These are phyloP conservation scores for Gnaphalium uliginosum DNA, from an alignment of 129 eudicot genomes.

Conservation along the genomic window DNA sequence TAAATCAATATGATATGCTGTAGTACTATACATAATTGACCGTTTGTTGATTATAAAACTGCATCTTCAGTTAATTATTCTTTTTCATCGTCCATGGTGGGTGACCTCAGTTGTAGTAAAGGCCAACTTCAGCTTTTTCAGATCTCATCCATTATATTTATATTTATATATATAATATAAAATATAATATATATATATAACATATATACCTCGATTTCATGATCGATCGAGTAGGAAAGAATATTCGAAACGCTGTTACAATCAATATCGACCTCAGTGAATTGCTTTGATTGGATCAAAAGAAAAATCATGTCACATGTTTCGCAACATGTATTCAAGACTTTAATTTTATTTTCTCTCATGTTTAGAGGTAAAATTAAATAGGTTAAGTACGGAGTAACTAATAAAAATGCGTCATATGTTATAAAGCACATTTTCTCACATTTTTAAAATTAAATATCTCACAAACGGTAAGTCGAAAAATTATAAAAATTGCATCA, in stretches of 20 bases:
- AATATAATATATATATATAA: too few relatives aligned
- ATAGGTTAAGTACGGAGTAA: not conserved
- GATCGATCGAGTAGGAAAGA: not conserved
- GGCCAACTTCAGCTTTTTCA: slow-evolving; percentile 33
- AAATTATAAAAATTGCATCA: too few relatives aligned
- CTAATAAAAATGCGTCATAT: too few relatives aligned
- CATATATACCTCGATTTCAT: slow-evolving; percentile 12
- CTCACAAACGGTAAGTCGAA: too few relatives aligned
- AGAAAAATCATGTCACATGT: slow-evolving; percentile 37
- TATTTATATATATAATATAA: too few relatives aligned
- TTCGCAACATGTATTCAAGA: slow-evolving; percentile 29
- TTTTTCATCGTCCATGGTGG: slow-evolving; percentile 15
- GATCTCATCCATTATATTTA: slow-evolving; percentile 22
- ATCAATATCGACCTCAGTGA: not conserved
- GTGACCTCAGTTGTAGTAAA: slow-evolving; percentile 30
- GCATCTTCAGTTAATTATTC: slow-evolving; percentile 6
- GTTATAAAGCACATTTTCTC: too few relatives aligned
- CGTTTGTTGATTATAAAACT: not conserved
- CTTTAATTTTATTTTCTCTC: not conserved
- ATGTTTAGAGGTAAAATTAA: slow-evolving; percentile 5
- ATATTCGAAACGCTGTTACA: slow-evolving; percentile 31
- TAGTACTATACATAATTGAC: slow-evolving; percentile 19
- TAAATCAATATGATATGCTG: not conserved
- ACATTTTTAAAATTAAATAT: too few relatives aligned
- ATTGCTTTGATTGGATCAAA: slow-evolving; percentile 22